Percentiles rank a stretch among this genome's conserved stretches.
These are phyloP conservation scores for Chrysopogon serrulatus DNA, from an alignment of 176 grass and related monocot genomes.

Conservation along the genomic window DNA sequence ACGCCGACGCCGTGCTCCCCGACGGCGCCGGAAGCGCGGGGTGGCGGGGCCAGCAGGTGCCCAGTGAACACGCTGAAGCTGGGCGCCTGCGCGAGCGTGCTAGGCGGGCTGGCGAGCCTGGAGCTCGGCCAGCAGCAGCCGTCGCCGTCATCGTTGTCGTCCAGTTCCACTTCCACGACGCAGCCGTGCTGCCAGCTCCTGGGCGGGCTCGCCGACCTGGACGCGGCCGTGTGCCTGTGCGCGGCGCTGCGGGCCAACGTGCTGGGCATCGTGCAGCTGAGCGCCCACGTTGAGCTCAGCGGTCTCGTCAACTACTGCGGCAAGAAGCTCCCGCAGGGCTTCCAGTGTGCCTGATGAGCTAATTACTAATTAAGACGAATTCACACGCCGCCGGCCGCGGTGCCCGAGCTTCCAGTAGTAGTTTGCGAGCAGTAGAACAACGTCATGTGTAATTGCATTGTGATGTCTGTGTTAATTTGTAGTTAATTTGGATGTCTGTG, in stretches of 20 bases:
- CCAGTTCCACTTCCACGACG: not conserved
- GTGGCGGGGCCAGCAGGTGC: slow-evolving; percentile 24
- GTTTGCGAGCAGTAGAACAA: not conserved
- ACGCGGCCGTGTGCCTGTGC: slow-evolving; percentile 62
- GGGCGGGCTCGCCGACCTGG: slow-evolving; percentile 38
- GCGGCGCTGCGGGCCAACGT: slow-evolving; percentile 52
- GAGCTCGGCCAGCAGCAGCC: not conserved
- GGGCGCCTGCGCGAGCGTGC: slow-evolving; percentile 46
- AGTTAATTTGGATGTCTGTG: not conserved
- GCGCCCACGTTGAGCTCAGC: slow-evolving; percentile 41
- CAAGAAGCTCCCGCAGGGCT: slow-evolving; percentile 60
- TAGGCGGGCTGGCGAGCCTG: slow-evolving; percentile 35
- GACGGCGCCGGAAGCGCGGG: not conserved
- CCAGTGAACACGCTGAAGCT: slow-evolving; percentile 45
- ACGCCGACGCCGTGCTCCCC: not conserved
- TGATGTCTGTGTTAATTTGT: not conserved
- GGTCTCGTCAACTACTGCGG: slow-evolving; percentile 61
- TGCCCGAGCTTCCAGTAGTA: not conserved
- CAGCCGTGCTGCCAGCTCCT: slow-evolving; percentile 59
- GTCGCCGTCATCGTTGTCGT: not conserved
- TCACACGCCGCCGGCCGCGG: not conserved
- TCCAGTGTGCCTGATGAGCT: slow-evolving; percentile 36
- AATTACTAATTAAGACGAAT: not conserved
- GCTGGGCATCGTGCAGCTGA: slow-evolving; percentile 35
- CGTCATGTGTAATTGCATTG: not conserved